Base-by-base conservation (phyloP, 495 filamentous ascomycete species). In the Monascus purpureus region DNA sequence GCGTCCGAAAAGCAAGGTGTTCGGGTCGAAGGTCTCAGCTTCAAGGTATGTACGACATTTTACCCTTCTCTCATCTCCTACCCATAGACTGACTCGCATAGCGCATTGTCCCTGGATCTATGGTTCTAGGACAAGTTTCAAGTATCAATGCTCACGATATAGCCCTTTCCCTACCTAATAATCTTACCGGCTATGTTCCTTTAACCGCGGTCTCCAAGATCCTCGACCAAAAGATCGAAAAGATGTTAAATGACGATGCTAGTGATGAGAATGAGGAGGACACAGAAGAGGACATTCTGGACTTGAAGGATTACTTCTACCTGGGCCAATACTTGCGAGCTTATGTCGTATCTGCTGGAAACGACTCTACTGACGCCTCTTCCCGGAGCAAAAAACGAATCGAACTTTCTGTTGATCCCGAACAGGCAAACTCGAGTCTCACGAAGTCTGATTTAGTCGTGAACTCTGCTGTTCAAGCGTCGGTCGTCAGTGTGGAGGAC, bases 321-420 rank as follows among this genome's bases (percentile, higher is more conserved):
- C 45, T 93, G 25, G 90, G 90, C 14, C 86, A 96, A 51, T 97
- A 87, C 49, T 63, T 97, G 18, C 77, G 90, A 28, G 81, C 82
- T 17, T 83, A 73, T 45, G 83, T 95, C 18, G 68, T 74, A 13
- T 86, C 85, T 13, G 84, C 80, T 4, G 57, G 61, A 31, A 61
- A 43, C 32, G 55, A 54, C 29, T 32, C 50, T 8, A 58, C 67
- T 11, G 77, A 86, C 29, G 62, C 72, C 7, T 54, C 56, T 4
- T 55, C 67, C 15, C 92, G 81, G 56, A 65, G 63, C 22, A 93
- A 77, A 49, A 77, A 73, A 49, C 74, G 72, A 36, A 90, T 96
- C 37, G 85, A 88, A 48, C 64, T 97, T 17, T 80, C 86, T 1
- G 55, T 95, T 13, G 68, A 80, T 25, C 88, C 90, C 4, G 67